Evolutionary conservation across 1,284 basidiomycete genomes (phyloP).

Genomic region (Tetrapyrgos nigripes): DNA sequence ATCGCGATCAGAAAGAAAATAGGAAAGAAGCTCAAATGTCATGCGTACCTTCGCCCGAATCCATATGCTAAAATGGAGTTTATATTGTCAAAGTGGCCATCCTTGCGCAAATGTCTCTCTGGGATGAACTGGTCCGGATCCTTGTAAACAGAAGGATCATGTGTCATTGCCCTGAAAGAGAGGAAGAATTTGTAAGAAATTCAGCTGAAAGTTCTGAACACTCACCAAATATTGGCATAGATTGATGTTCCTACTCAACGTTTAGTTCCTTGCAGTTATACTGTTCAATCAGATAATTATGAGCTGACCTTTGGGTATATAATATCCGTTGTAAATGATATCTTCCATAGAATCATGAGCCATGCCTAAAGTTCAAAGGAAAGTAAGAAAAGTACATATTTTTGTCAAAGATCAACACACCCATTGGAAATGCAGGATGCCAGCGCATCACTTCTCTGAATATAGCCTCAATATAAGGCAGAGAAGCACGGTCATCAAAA

Average conservation of each 20-base stretch:
- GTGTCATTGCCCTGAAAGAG: slow-evolving; percentile 36
- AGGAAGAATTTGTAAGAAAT: neutral
- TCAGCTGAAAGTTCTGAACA: neutral
- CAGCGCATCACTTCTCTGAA: slow-evolving; percentile 48
- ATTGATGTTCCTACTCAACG: slow-evolving; percentile 24
- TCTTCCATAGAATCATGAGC: slow-evolving; percentile 33
- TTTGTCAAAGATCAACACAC: slow-evolving; percentile 25
- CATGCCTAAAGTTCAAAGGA: neutral
- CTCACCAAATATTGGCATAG: slow-evolving; percentile 41
- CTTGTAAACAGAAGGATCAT: slow-evolving; percentile 35
- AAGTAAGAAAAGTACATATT: slow-evolving; percentile 7
- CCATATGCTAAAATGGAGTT: slow-evolving; percentile 35
- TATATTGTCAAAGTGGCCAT: slow-evolving; percentile 26
- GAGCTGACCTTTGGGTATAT: slow-evolving; percentile 40
- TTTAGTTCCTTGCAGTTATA: neutral
- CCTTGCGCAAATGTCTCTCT: slow-evolving; percentile 33
- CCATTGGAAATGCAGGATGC: slow-evolving; percentile 34
- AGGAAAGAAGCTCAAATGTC: slow-evolving; percentile 1
- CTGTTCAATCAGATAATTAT: neutral
- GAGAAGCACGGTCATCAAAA: slow-evolving; percentile 45
- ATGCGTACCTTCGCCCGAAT: slow-evolving; percentile 37
- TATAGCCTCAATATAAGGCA: slow-evolving; percentile 54
- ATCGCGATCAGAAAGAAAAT: neutral
- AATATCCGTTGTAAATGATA: slow-evolving; percentile 39
- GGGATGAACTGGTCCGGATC: slow-evolving; percentile 37